Conservation (phyloP, 2,329 filamentous ascomycete species). For the Coleophoma crateriformis region DNA sequence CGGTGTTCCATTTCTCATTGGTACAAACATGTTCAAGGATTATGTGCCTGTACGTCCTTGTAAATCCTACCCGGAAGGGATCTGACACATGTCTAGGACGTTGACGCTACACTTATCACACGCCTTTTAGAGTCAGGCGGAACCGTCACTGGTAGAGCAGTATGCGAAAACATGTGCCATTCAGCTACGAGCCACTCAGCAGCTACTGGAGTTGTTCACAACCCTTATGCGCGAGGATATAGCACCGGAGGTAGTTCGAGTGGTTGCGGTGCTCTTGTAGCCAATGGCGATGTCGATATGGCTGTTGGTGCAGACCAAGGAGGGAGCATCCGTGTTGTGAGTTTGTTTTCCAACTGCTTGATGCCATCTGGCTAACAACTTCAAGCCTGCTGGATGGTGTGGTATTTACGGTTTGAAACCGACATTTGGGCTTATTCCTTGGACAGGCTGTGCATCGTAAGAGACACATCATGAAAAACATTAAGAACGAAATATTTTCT, state of each 20-base stretch:
- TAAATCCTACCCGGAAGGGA: no score
- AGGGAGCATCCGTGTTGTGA: slow-evolving; percentile 23
- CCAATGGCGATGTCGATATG: slow-evolving; percentile 33
- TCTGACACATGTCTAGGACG: slow-evolving; percentile 9
- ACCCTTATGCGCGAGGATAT: slow-evolving; percentile 35
- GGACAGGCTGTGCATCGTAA: slow-evolving; percentile 20
- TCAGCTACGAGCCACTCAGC: slow-evolving; percentile 39
- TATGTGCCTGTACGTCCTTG: slow-evolving; percentile 28
- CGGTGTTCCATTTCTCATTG: slow-evolving; percentile 44
- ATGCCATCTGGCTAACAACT: no score
- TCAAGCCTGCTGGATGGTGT: slow-evolving; percentile 35
- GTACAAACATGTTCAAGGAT: slow-evolving; percentile 39
- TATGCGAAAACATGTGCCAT: slow-evolving; percentile 47
- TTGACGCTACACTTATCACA: slow-evolving; percentile 46
- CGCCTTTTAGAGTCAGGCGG: slow-evolving; percentile 42
- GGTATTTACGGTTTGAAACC: slow-evolving; percentile 45
- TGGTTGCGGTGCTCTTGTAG: slow-evolving; percentile 38
- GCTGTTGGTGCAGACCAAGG: slow-evolving; percentile 16
- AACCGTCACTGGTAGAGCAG: slow-evolving; percentile 40
- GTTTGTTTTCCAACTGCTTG: no score
- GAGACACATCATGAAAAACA: slow-evolving; percentile 24
- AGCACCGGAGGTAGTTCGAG: slow-evolving; percentile 42
- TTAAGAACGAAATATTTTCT: not conserved
- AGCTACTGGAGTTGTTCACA: slow-evolving; percentile 38
- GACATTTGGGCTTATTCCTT: slow-evolving; percentile 19